Evolutionary conservation across 345 rosid genomes (phyloP), one percentile per base, ranked within the genome.

Genomic region (Linum usitatissimum): DNA sequence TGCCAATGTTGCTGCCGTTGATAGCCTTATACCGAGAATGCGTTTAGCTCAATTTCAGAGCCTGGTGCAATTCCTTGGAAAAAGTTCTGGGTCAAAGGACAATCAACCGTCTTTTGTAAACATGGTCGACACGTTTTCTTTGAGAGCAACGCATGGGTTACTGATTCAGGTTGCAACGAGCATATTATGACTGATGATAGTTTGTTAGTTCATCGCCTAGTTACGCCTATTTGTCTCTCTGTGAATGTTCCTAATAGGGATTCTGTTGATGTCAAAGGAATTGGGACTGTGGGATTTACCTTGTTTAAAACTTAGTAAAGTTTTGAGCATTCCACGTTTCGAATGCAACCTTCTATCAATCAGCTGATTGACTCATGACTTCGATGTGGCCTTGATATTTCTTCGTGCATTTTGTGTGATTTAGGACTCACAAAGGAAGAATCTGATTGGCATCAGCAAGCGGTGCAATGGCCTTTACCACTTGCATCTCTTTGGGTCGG

Each of bases 391-490:
- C 1, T 13, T 18, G 12, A 55, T 23, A 0, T 55, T 55, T 2
- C 23, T 55, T 53, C 73, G 53, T 36, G 40, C n/a, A 15, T 34
- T 21, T 6, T 58, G 36, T 51, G 9, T 17, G 8, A 42, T 62
- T 17, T 6, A 68, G 23, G 57, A 68, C 62, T 42, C 55, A 68
- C 62, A 12, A 8, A 20, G n/a, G 6, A 68, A 45, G 57, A 68
- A 54, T 56, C 10, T 62, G 71, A 68, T 68, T 68, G 48, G 57
- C 17, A 31, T 55, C 42, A 62, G 71, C 54, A 64, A 13, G 39
- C 10, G 4, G 30, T 3, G 62, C 0, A n/a, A 64, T 48, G 63
- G 30, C 3, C 10, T 69, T 0, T 69, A 63, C 3, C 49, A 64
- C n/a, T 18, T 64, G 34, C 53, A 63, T 14, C 21, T 42, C 3